Conservation (phyloP, 805 yeast species). For the Clavispora fructus region DNA sequence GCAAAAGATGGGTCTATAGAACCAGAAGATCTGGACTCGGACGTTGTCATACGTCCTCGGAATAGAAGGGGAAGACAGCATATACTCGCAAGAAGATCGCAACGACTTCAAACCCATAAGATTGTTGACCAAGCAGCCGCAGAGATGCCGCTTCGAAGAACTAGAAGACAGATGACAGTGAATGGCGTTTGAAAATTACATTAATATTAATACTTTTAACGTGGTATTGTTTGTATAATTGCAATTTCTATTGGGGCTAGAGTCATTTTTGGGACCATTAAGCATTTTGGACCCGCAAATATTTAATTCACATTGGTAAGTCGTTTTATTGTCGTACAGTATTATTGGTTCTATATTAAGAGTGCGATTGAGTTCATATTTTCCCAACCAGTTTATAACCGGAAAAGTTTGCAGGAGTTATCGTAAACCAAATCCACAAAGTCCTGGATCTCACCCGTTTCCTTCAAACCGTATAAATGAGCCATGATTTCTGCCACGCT, state of each 20-base stretch:
- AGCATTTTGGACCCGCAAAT: too few species aligned
- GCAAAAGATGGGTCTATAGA: neutral
- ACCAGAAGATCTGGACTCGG: neutral
- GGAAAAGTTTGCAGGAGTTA: slow-evolving; percentile 31
- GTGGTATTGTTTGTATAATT: too few species aligned
- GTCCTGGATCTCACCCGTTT: slow-evolving; percentile 23
- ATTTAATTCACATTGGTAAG: too few species aligned
- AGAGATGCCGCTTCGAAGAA: neutral
- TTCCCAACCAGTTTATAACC: neutral
- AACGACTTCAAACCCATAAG: neutral
- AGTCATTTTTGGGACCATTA: too few species aligned
- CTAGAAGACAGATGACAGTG: neutral
- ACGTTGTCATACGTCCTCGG: neutral
- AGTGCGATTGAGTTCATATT: too few species aligned
- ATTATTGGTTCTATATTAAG: too few species aligned
- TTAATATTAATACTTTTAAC: too few species aligned
- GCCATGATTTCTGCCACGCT: slow-evolving; percentile 60
- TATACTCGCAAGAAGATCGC: neutral
- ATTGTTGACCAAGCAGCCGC: neutral
- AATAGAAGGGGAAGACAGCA: neutral
- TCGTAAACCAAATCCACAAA: slow-evolving; percentile 32
- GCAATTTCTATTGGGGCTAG: too few species aligned
- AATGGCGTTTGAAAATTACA: neutral
- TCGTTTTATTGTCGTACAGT: too few species aligned
- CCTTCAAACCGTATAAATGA: slow-evolving; percentile 23